A percentile compares a stretch with the other conserved stretches of the same genome.
phyloP scores from a whole-genome alignment of 2,329 filamentous ascomycete species.

The Xylariaceae sp. region DNA sequence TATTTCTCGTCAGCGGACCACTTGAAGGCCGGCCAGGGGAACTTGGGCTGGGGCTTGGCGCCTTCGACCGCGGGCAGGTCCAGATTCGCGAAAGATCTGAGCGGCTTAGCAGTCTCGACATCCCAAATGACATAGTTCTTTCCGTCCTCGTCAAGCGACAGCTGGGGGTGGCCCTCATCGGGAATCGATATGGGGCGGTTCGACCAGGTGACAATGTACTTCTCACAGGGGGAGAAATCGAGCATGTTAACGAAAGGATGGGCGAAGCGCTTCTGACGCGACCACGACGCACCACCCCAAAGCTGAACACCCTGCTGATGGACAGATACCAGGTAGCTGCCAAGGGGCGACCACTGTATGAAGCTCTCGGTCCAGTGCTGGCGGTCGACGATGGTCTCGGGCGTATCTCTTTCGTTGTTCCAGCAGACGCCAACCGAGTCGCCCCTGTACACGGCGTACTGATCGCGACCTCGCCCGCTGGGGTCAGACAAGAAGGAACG shows the following conservation, averaged over 20 bases:
- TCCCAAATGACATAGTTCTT: conserved; percentile 99
- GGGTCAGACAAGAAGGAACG: conserved; percentile 88
- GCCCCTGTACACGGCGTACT: conserved; percentile 90
- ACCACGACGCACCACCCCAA: conserved; percentile 89
- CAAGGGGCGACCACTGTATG: conserved; percentile 93
- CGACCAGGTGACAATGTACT: conserved; percentile 95
- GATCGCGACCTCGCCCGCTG: conserved; percentile 74
- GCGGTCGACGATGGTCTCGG: conserved; percentile 85
- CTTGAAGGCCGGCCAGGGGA: conserved; percentile 98
- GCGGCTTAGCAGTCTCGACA: conserved; percentile 78
- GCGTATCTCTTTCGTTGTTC: conserved; percentile 92
- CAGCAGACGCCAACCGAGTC: conserved; percentile 94
- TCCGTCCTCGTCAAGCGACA: conserved; percentile 88
- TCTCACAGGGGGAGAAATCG: conserved; percentile 90
- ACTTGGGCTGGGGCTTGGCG: conserved; percentile 71
- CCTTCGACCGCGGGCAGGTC: conserved; percentile 65
- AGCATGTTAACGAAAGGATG: conserved; percentile 94
- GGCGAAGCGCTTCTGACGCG: conserved; percentile 84
- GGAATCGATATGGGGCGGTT: conserved; percentile 88
- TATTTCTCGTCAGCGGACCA: conserved; percentile 98
- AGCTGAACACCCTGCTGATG: conserved; percentile 95
- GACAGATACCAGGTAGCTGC: conserved; percentile 90
- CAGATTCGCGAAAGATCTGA: conserved; percentile 89
- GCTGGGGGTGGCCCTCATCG: conserved; percentile 75
- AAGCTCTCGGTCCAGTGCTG: conserved; percentile 98